Evolutionary conservation across 768 basidiomycete species (phyloP).

Genomic region (Baorangia bicolor): DNA sequence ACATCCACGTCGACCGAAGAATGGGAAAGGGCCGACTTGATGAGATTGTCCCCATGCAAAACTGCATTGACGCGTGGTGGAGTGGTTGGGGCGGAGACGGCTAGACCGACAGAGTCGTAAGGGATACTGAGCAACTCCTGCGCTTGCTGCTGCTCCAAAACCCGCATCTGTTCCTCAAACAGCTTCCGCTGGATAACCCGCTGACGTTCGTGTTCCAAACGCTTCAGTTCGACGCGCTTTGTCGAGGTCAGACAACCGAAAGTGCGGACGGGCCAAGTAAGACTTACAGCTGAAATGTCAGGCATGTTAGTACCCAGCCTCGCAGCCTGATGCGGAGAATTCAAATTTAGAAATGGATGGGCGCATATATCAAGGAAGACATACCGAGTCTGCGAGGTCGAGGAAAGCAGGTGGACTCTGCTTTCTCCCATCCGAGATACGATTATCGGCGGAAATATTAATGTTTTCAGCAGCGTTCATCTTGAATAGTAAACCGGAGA

Average conservation of each 20-base stretch:
- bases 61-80: slow-evolving; percentile 77
- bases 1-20: slow-evolving; percentile 59
- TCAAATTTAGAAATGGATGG: slow-evolving; percentile 4
- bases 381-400: slow-evolving; percentile 89
- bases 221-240: slow-evolving; percentile 88
- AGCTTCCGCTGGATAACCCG: slow-evolving; percentile 81
- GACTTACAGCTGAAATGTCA: slow-evolving; percentile 81
- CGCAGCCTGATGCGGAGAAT: slow-evolving; percentile 53
- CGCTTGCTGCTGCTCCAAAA: slow-evolving; percentile 86
- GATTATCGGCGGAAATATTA: slow-evolving; percentile 73
- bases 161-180: slow-evolving; percentile 97
- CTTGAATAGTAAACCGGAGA: slow-evolving; percentile 44
- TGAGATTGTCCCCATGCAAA: slow-evolving; percentile 56
- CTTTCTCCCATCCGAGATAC: slow-evolving; percentile 68
- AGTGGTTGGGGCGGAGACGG: slow-evolving; percentile 87
- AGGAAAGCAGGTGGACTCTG: slow-evolving; percentile 90
- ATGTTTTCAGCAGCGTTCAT: slow-evolving; percentile 75
- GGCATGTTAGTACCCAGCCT: slow-evolving; percentile 83
- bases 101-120: slow-evolving; percentile 62
- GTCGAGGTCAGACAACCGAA: slow-evolving; percentile 1
- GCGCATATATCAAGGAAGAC: slow-evolving; percentile 33
- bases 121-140: slow-evolving; percentile 80
- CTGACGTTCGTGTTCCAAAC: slow-evolving; percentile 83
- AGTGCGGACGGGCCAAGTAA: background rate
- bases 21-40: slow-evolving; percentile 45